Conservation (phyloP, 2,329 filamentous ascomycete species). For the Ramularia endophylla region DNA sequence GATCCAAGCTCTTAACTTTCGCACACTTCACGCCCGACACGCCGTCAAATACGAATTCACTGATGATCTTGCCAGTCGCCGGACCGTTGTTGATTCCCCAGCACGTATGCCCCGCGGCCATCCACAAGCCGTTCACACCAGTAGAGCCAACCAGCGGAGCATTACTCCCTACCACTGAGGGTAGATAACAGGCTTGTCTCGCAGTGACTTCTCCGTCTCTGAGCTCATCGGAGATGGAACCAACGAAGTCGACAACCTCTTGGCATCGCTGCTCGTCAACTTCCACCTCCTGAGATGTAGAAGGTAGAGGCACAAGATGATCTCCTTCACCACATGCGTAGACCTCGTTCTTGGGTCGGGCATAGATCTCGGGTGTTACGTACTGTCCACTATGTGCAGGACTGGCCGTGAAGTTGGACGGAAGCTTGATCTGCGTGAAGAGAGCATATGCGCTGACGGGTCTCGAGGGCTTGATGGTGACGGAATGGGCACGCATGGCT, state of each 20-base stretch:
- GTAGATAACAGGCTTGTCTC: conserved; percentile 89
- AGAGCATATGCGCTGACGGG: conserved; percentile 67
- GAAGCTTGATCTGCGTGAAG: conserved; percentile 80
- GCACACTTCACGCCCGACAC: conserved; percentile 34
- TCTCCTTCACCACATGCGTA: conserved; percentile 96
- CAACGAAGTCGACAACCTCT: conserved; percentile 76
- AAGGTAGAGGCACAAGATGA: conserved; percentile 64
- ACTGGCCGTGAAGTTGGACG: conserved; percentile 52
- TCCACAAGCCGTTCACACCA: conserved; percentile 63
- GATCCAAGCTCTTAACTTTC: conserved; percentile 37
- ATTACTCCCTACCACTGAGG: conserved; percentile 53
- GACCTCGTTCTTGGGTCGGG: conserved; percentile 78
- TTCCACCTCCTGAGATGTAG: conserved; percentile 67
- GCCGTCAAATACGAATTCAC: conserved; percentile 44
- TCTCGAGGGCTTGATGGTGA: conserved; percentile 52
- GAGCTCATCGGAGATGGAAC: conserved; percentile 48
- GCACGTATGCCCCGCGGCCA: conserved; percentile 90
- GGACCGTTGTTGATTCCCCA: conserved; percentile 98
- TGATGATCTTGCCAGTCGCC: conserved; percentile 55
- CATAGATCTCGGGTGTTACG: conserved; percentile 89
- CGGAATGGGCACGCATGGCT: conserved; percentile 56
- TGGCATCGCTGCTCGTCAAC: conserved; percentile 73
- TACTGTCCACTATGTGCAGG: conserved; percentile 47
- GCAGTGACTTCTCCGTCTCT: conserved; percentile 54
- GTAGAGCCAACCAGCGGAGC: conserved; percentile 75